Base-by-base conservation (phyloP, 495 filamentous ascomycete genomes). In the Parathielavia hyrcaniae region DNA sequence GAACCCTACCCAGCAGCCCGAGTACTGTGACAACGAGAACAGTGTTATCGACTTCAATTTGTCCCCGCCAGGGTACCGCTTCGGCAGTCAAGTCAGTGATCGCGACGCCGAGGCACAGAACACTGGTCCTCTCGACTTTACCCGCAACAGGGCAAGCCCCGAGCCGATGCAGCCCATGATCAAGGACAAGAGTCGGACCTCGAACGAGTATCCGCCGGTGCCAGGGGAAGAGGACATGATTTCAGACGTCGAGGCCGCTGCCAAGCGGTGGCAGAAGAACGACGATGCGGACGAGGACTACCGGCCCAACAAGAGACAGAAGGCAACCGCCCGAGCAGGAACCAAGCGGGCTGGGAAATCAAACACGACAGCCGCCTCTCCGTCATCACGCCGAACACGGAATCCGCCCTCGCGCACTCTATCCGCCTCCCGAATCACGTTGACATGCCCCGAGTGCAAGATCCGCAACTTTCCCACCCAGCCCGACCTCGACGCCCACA, bases 401-500 rank as follows among this genome's bases (percentile, higher is more conserved):
- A 30, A 23, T 50, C 30, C 30, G 39, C 35, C n/a, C 39, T 38
- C 36, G 3, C 0, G 46, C 57, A n/a, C 53, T 39, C 26, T 45
- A 6, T 7, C 30, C 13, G 36, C 23, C 34, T n/a, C 45, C n/a
- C 14, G 20, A 54, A 55, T 35, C n/a, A 52, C 11, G 9, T 40
- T 60, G 36, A 30, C 38, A 23, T 68, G 64, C 44, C 19, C 35
- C 20, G 50, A 58, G 12, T 66, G 65, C 63, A 58, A 60, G 23
- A 65, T 67, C 36, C 53, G 57, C n/a, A 55, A 51, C 48, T 80
- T 78, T 67, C 70, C 72, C 49, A 67, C 76, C 59, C 64, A 71
- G 17, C 35, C 54, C 16, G 55, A 65, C 23, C 72, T 76, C 2
- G 69, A 81, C 49, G 73, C 68, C 35, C 81, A 83, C 66, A 72